Conservation (phyloP, 1,139 yeast genomes). For the Yamadazyma diospyri region DNA sequence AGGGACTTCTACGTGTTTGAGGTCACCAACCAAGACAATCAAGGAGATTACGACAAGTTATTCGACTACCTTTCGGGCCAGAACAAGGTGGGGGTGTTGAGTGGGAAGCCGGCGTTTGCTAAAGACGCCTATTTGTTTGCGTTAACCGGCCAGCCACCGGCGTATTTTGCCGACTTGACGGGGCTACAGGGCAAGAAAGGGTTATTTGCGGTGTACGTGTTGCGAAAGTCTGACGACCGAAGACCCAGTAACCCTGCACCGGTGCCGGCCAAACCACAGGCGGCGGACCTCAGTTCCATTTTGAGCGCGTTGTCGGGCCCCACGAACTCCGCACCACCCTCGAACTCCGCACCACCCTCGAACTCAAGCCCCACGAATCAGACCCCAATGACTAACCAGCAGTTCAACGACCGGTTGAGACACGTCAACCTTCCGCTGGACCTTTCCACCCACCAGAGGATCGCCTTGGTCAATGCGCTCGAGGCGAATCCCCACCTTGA, state of each 20-base stretch:
- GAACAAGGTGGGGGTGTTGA: conserved; percentile 60
- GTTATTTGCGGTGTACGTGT: conserved; percentile 44
- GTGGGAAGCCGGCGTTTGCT: conserved; percentile 45
- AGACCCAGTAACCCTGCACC: conserved; percentile 17
- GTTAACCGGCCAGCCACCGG: conserved; percentile 27
- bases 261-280: conserved; percentile 3
- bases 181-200: conserved; percentile 18
- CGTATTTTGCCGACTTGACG: conserved; percentile 21
- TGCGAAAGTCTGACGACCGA: conserved; percentile 36
- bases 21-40: conserved; percentile 24
- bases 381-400: not conserved
- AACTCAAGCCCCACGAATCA: conserved; percentile 1
- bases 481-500: conserved; percentile 23
- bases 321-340: not conserved
- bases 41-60: conserved; percentile 41
- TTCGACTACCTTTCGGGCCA: conserved; percentile 50
- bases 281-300: conserved; percentile 18
- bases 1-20: conserved; percentile 52
- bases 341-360: not conserved
- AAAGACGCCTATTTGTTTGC: conserved; percentile 68
- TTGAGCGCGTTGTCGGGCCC: conserved; percentile 18
- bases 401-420: not conserved
- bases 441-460: conserved; percentile 15
- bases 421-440: not conserved
- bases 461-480: conserved; percentile 15